These are phyloP conservation scores for Craterostigma plantagineum DNA, from an alignment of 257 asterid genomes.

Conservation along the genomic window DNA sequence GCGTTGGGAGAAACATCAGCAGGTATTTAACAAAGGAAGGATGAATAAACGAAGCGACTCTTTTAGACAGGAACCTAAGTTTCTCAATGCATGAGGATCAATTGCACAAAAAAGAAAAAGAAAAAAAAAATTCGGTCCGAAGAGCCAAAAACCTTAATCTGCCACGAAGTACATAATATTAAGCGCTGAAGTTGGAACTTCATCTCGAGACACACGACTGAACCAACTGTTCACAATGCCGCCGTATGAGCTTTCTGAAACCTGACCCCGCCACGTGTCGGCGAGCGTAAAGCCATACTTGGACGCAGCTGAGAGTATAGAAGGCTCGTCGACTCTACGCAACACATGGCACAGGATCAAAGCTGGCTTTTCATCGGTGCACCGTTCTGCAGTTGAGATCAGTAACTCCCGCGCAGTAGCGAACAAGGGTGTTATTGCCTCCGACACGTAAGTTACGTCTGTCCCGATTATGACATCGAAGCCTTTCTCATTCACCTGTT, in stretches of 20 bases:
- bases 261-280: conserved; percentile 43
- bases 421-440: conserved; percentile 56
- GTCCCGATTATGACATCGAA: conserved; percentile 83
- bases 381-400: conserved; percentile 21
- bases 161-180: conserved; percentile 49
- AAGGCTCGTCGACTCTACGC: conserved; percentile 77
- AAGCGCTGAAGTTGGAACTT: conserved; percentile 40
- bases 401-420: conserved; percentile 44
- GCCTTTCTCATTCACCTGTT: conserved; percentile 27
- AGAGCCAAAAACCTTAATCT: conserved; percentile 11
- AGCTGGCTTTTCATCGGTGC: conserved; percentile 17
- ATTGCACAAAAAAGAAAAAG: no score
- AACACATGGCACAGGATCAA: conserved; percentile 64
- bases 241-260: conserved; percentile 9
- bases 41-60: no score
- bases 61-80: no score
- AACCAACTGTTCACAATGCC: conserved; percentile 37
- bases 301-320: conserved; percentile 46
- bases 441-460: conserved; percentile 57
- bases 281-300: conserved; percentile 36
- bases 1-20: no score
- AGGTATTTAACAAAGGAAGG: no score
- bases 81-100: no score
- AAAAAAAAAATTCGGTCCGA: no score
- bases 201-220: conserved; percentile 9